Conservation (phyloP, 2,329 filamentous ascomycete species). For the Niveomyces coronatus region DNA sequence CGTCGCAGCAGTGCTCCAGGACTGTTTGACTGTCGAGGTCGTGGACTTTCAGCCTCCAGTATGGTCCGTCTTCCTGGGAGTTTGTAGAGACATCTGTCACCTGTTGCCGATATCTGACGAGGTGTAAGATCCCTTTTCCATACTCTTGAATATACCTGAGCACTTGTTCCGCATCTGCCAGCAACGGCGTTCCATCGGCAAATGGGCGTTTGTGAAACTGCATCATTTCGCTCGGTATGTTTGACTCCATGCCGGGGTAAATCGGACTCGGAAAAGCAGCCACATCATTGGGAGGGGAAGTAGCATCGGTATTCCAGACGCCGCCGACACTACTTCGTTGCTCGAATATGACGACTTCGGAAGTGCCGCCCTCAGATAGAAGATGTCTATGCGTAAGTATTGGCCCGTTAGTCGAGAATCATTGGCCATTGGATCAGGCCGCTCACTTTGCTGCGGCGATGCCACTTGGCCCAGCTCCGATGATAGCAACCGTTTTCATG, state of each 20-base stretch:
- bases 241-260: slow-evolving; percentile 5
- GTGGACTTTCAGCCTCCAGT: not conserved
- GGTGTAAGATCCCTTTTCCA: not conserved
- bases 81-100: slow-evolving; percentile 1
- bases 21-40: not conserved
- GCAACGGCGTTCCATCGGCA: slow-evolving; percentile 2
- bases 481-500: slow-evolving; percentile 1
- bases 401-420: not conserved
- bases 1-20: not conserved
- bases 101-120: slow-evolving; percentile 2
- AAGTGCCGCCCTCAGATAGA: not conserved
- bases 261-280: slow-evolving; percentile 3
- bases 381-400: not conserved
- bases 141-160: slow-evolving; percentile 1
- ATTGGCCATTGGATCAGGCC: not conserved
- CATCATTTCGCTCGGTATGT: slow-evolving; percentile 4
- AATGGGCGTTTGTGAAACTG: slow-evolving; percentile 1
- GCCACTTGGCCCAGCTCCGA: slow-evolving; percentile 4
- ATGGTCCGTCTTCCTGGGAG: not conserved
- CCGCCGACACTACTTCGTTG: slow-evolving; percentile 2
- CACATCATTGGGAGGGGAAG: not conserved
- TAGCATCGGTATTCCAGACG: slow-evolving; percentile 2
- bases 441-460: slow-evolving; percentile 6
- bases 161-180: slow-evolving; percentile 1
- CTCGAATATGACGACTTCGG: slow-evolving; percentile 1